Conservation (phyloP, 208 protist genomes). For the Novymonas esmeraldas region DNA sequence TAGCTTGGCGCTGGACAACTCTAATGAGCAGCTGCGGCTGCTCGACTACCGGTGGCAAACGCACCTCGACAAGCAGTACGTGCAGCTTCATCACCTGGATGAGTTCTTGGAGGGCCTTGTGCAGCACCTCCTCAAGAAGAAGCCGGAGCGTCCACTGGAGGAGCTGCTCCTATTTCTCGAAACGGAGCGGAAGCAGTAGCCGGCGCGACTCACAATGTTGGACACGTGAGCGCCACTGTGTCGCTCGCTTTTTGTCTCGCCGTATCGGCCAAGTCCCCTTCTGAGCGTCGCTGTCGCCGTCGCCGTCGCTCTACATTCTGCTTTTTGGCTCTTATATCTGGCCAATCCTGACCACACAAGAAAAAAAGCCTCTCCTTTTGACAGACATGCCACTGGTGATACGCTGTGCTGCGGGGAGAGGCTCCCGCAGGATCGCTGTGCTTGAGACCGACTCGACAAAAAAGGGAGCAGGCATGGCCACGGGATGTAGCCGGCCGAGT, state of each 20-base stretch:
- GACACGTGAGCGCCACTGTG: neutral
- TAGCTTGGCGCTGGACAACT: conserved; percentile 23
- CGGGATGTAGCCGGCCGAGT: too few species aligned
- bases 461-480: too few species aligned
- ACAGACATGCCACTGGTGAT: too few species aligned
- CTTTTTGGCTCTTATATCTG: neutral
- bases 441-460: too few species aligned
- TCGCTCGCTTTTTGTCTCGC: neutral
- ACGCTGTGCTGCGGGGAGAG: too few species aligned
- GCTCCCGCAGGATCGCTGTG: too few species aligned
- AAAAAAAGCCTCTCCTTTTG: too few species aligned
- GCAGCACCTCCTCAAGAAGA: conserved; percentile 45
- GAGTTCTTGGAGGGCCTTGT: conserved; percentile 55
- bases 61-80: conserved; percentile 54
- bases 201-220: neutral
- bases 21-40: conserved; percentile 39
- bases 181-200: conserved; percentile 23
- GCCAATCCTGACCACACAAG: neutral
- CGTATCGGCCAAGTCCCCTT: too few species aligned
- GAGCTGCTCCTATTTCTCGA: conserved; percentile 49
- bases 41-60: conserved; percentile 72
- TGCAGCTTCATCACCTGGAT: conserved; percentile 44
- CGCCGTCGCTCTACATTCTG: neutral
- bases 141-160: conserved; percentile 53
- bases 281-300: too few species aligned